Conservation (phyloP, 768 basidiomycete species). For the Clitopilus hobsonii region DNA sequence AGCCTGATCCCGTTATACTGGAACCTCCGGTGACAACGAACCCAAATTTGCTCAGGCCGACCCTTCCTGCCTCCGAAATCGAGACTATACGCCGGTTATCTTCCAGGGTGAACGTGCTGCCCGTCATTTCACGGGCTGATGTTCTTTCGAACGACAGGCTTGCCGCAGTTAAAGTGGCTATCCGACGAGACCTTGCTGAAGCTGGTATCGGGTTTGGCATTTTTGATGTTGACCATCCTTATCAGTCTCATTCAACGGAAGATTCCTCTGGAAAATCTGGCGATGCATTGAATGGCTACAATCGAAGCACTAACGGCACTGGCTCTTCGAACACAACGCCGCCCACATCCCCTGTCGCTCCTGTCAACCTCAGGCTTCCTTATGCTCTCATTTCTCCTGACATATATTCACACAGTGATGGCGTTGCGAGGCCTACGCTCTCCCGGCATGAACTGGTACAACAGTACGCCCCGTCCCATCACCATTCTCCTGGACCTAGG, state of each 20-base stretch:
- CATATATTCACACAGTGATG: slow-evolving; percentile 80
- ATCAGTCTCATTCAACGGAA: slow-evolving; percentile 40
- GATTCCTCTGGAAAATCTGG: slow-evolving; percentile 43
- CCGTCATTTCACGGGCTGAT: slow-evolving; percentile 81
- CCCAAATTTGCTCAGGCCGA: slow-evolving; percentile 61
- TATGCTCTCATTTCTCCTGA: slow-evolving; percentile 84
- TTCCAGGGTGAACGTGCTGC: slow-evolving; percentile 81
- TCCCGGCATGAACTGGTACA: slow-evolving; percentile 70
- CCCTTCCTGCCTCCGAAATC: slow-evolving; percentile 69
- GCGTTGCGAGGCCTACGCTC: slow-evolving; percentile 51
- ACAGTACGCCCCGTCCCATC: slow-evolving; percentile 63
- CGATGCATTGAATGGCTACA: slow-evolving; percentile 51
- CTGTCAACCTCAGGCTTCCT: slow-evolving; percentile 64
- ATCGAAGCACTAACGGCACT: slow-evolving; percentile 45
- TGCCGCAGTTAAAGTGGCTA: slow-evolving; percentile 71
- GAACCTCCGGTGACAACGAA: slow-evolving; percentile 76
- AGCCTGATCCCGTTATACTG: slow-evolving; percentile 72
- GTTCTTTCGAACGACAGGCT: slow-evolving; percentile 78
- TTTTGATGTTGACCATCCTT: slow-evolving; percentile 69
- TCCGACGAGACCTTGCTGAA: slow-evolving; percentile 76
- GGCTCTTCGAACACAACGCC: slow-evolving; percentile 52
- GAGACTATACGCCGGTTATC: slow-evolving; percentile 76
- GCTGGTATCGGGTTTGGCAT: slow-evolving; percentile 88
- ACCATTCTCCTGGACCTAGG: slow-evolving; percentile 37
- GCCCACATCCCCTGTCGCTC: slow-evolving; percentile 60